Base-by-base conservation (phyloP, 345 rosid species). In the Microthlaspi erraticum region DNA sequence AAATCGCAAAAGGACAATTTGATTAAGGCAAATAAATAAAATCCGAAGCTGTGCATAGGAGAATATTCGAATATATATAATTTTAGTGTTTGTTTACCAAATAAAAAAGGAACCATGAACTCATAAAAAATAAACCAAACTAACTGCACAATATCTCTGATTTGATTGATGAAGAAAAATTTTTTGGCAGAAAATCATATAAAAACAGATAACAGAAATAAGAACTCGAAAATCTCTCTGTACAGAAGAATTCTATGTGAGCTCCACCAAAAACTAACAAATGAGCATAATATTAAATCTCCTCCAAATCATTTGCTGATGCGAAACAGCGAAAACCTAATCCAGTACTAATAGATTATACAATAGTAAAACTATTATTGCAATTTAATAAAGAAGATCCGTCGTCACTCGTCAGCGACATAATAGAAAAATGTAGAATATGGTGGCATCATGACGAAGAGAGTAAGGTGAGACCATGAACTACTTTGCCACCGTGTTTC, bases 241-340 rank as follows among this genome's bases (percentile, higher is more conserved):
- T 31, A 46, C 4, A 26, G 29, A 26, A 26, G 29, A 26, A 26
- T 38, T 58, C 10, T 37, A 37, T 66, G 72, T 66, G 77, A 73
- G 54, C 61, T 66, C 55, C 66, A 73, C 72, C 60, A 26, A 36
- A 64, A 55, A 44, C 55, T 9, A 70, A 49, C 39, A 56, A 49
- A 51, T 12, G 29, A 48, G 49, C 37, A 41, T 58, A 64, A 43
- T 43, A 60, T 53, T 26, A 45, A 23, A 23, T 3, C 6, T 17
- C 8, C 0, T 59, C 64, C 55, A 61, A 69, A 54, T 69, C 70
- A 62, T 54, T 69, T 75, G 73, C 57, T 61, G 70, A 61, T 38
- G 70, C 42, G 60, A 42, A 69, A 69, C 69, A 70, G 70, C 42
- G 60, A 42, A 69, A 69, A 75, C 75, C 75, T 76, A 70, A 76